Evolutionary conservation across 805 yeast genomes (phyloP).

Genomic region (Kodamaea kakaduensis): DNA sequence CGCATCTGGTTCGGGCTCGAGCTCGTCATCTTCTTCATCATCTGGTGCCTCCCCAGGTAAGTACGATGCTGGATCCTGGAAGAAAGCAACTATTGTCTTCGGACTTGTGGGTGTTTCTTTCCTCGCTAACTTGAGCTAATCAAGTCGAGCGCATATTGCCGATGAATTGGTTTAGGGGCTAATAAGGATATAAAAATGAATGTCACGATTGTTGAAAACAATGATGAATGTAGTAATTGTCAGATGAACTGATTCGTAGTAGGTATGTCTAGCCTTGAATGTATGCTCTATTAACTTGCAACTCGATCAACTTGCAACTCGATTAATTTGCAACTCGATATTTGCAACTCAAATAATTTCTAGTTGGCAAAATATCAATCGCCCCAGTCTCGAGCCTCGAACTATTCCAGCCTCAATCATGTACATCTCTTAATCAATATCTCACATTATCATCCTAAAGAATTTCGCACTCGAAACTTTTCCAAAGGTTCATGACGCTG

Average conservation of each 20-base stretch:
- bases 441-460: too few relatives aligned
- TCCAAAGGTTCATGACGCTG: too few relatives aligned
- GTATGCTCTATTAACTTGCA: neutral
- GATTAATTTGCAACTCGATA: conserved; percentile 3
- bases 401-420: too few relatives aligned
- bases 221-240: neutral
- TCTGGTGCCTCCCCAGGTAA: conserved; percentile 13
- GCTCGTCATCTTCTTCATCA: conserved; percentile 14
- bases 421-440: too few relatives aligned
- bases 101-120: conserved; percentile 35
- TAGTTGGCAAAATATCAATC: too few relatives aligned
- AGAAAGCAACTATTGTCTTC: conserved; percentile 34
- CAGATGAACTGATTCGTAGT: too few relatives aligned
- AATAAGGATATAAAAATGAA: conserved; percentile 2
- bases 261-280: too few relatives aligned
- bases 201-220: neutral
- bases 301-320: conserved; percentile 1
- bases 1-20: conserved; percentile 12
- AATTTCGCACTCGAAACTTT: too few relatives aligned
- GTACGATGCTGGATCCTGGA: conserved; percentile 28
- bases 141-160: too few relatives aligned
- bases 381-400: too few relatives aligned
- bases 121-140: conserved; percentile 26
- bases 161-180: conserved; percentile 1
- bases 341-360: too few relatives aligned